phyloP scores from a whole-genome alignment of 2,329 filamentous ascomycete species.

The Beauveria bassiana region DNA sequence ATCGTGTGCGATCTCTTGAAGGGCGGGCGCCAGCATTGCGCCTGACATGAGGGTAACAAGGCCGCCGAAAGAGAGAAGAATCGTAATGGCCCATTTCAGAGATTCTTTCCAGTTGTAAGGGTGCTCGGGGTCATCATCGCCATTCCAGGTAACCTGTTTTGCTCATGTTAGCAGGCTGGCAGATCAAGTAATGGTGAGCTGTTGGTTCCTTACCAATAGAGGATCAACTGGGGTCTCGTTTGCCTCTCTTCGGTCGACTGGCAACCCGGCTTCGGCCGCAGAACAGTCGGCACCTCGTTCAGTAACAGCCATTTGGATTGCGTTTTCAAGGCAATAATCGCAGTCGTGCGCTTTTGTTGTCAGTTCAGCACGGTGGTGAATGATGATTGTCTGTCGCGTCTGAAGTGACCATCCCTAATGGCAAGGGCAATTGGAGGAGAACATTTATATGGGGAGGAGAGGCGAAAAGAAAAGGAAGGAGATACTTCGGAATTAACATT shows the following conservation, averaged over 20 bases:
- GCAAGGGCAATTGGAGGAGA: background rate
- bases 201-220: background rate
- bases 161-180: background rate
- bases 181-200: background rate
- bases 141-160: conserved; percentile 37
- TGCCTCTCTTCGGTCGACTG: background rate
- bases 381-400: background rate
- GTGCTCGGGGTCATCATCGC: conserved; percentile 33
- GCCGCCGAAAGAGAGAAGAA: conserved; percentile 26
- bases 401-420: background rate
- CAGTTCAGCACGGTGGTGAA: background rate
- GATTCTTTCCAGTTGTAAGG: conserved; percentile 4
- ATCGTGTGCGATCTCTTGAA: conserved; percentile 25
- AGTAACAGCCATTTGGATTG: background rate
- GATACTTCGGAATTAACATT: background rate
- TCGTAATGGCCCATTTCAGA: conserved; percentile 18
- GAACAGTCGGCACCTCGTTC: background rate
- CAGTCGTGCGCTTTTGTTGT: background rate
- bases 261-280: background rate
- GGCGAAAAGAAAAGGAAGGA: no score
- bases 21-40: conserved; percentile 28
- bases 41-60: conserved; percentile 30
- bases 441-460: background rate
- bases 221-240: background rate
- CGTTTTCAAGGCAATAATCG: background rate